Base-by-base conservation (phyloP, 2,329 filamentous ascomycete genomes). In the Colletotrichum tropicale region DNA sequence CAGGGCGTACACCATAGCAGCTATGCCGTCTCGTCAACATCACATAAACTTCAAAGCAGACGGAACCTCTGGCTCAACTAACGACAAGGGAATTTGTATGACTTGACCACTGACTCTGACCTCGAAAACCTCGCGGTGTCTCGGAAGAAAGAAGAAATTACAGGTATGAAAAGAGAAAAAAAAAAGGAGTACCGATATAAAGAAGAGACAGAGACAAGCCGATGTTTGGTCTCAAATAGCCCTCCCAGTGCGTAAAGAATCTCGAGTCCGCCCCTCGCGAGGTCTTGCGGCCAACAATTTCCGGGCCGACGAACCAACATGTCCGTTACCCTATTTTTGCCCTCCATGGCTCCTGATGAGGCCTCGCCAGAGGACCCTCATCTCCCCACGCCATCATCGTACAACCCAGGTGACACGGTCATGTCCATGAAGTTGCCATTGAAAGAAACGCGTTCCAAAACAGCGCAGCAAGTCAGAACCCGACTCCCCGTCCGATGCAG, bases 401-500 rank as follows among this genome's bases (percentile, higher is more conserved):
- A 65, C 64, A 68, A 18, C 71, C 64, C 21, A 15, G 34, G 48
- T 62, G 70, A 55, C 61, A 43, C 55, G 66, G 66, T 48, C 61
- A 28, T 76, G 60, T 71, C 56, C 74, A 70, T 74, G 71, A 66
- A 76, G 71, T 62, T 76, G 74, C 61, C 66, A 43, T 71, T 60
- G 60, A 76, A 76, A 75, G 66, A 75, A 64, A 64, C 64, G 66
- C 62, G 61, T 70, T 66, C 74, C 71, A 70, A 48, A 65, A 76
- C 58, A 69, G 71, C 52, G 74, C 74, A 75, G 80, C 79, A 82
- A 82, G 80, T 80, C 80, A 83, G 80, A 85, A 81, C 80, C 82
- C 81, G 82, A 85, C 83, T 85, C 84, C 81, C 81, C 82, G 75
- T 82, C 81, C 82, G 78, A 84, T 86, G 84, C 84, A 78, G 83